Base-by-base conservation (phyloP, 2,329 filamentous ascomycete species). In the Emergomyces pasteurianus region DNA sequence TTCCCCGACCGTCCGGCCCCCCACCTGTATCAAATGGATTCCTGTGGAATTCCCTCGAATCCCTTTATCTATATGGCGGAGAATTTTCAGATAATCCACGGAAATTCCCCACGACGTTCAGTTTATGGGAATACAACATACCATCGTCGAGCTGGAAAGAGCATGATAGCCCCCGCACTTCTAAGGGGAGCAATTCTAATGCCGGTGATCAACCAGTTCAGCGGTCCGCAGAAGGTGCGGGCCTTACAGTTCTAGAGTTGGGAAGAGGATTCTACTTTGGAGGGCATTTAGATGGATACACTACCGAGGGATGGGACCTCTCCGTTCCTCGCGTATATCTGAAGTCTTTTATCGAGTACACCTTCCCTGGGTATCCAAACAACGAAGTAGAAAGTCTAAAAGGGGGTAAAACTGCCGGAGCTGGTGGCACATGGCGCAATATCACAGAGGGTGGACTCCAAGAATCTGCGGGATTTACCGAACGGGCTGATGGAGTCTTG, bases 181-280 rank as follows among this genome's bases (percentile, higher is more conserved):
- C 83, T 0, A 75, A 78, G 0, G 88, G 88, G 0, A 82, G 83
- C 50, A 82, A 83, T 66, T 85, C 87, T 0, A 82, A 83, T 26
- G 74, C 74, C 0, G 81, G 77, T 10, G 79, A 79, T 23, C 73
- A 80, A 23, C 73, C 81, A 0, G 79, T 92, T 2, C 85, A 90
- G 69, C 79, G 88, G 53, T 81, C 87, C 1, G 87, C 87, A 1
- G 88, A 92, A 70, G 88, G 88, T 7, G 86, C 88, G 12, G 87
- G 87, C 0, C 73, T 89, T 16, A 87, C 84, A 34, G 83, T 91
- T 0, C 83, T 86, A 0, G 83, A 85, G 59, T 74, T 90, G 0
- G 87, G 87, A 0, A 74, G 86, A 54, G 89, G 86, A 38, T 92
- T 85, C 79, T 92, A 90, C 71, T 92, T 92, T 72, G 88, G 87